Conservation (phyloP, 164 flowering plant genomes). For the Litsea cubeba region DNA sequence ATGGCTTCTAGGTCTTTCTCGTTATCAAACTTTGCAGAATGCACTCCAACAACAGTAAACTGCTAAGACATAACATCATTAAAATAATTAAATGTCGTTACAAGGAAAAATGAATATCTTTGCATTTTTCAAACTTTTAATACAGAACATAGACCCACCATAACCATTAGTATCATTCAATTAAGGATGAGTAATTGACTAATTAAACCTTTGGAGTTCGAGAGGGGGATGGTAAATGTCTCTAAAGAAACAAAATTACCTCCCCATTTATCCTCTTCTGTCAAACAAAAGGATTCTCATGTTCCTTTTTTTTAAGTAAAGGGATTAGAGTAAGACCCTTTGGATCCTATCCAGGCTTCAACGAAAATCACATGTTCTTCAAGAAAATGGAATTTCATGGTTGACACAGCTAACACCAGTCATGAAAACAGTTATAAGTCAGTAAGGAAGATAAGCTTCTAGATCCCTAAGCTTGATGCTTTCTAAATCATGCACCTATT, state of each 20-base stretch:
- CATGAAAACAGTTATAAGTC: background rate
- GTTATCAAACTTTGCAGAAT: conserved; percentile 96
- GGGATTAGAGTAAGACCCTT: background rate
- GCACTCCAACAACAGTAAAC: conserved; percentile 94
- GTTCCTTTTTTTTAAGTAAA: background rate
- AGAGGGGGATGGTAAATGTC: background rate
- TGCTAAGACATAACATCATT: conserved; percentile 23
- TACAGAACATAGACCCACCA: no score
- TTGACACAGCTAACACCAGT: background rate
- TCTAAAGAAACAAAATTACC: background rate
- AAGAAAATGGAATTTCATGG: background rate
- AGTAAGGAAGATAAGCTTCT: background rate
- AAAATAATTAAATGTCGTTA: background rate
- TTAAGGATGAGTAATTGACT: background rate
- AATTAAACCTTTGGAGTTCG: background rate
- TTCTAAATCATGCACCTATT: background rate
- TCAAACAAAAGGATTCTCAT: background rate
- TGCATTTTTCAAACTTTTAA: background rate
- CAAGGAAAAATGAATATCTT: background rate
- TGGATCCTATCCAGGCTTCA: background rate
- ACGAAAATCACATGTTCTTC: background rate
- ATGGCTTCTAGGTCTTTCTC: conserved; percentile 96
- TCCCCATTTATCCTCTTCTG: background rate
- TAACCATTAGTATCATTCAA: background rate
- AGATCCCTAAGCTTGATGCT: background rate